Percentiles rank a stretch among this genome's conserved stretches.
Conservation (phyloP, 345 rosid genomes). For the Heritiera fomes region DNA sequence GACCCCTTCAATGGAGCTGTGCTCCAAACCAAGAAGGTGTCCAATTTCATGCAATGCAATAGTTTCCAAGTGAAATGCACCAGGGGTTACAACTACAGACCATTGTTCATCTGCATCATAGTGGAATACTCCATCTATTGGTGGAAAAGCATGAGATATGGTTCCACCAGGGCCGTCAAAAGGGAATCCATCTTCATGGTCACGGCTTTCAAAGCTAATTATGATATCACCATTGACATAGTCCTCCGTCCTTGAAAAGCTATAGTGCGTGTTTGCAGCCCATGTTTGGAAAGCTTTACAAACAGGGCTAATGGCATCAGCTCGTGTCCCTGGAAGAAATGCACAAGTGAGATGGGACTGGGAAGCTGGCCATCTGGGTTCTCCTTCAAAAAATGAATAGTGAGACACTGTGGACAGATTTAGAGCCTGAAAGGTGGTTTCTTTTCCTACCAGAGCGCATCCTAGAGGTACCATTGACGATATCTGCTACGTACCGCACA, state of each 20-base stretch:
- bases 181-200: slow-evolving; percentile 10
- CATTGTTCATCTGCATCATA: slow-evolving; percentile 30
- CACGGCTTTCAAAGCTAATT: slow-evolving; percentile 3
- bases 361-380: slow-evolving; percentile 37
- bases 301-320: slow-evolving; percentile 14
- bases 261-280: slow-evolving; percentile 31
- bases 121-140: slow-evolving; percentile 18
- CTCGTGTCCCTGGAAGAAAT: slow-evolving; percentile 22
- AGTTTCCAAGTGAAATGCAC: slow-evolving; percentile 24
- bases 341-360: slow-evolving; percentile 11
- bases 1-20: slow-evolving; percentile 30
- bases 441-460: neutral
- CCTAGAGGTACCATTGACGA: slow-evolving; percentile 19
- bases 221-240: neutral
- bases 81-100: neutral
- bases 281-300: slow-evolving; percentile 35
- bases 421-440: neutral
- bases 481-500: slow-evolving; percentile 19
- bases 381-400: slow-evolving; percentile 4
- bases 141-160: slow-evolving; percentile 24
- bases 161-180: slow-evolving; percentile 14
- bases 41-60: slow-evolving; percentile 49
- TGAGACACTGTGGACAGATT: neutral
- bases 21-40: slow-evolving; percentile 43
- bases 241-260: neutral